These are phyloP conservation scores for Penicillium bialowiezense DNA, from an alignment of 495 filamentous ascomycete genomes.

Conservation along the genomic window DNA sequence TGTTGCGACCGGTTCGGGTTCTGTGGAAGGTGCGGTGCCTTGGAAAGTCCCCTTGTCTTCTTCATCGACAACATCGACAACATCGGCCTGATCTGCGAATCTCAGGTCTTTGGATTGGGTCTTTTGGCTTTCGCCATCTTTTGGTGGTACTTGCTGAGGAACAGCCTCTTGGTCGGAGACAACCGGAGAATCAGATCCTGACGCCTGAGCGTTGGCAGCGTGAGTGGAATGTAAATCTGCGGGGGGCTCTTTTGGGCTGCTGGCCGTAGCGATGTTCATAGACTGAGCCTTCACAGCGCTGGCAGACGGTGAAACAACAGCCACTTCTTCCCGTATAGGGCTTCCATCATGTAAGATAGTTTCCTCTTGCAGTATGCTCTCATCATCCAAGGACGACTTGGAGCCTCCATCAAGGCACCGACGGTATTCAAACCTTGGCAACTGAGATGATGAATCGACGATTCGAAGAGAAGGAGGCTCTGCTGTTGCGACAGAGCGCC, in stretches of 20 bases:
- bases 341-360: slow-evolving; percentile 1
- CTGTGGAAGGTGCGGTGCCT: background rate
- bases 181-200: background rate
- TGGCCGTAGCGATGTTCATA: background rate
- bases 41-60: background rate
- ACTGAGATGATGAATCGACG: slow-evolving; percentile 40
- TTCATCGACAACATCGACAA: background rate
- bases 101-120: slow-evolving; percentile 17
- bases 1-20: background rate
- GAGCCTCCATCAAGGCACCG: slow-evolving; percentile 15
- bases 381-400: slow-evolving; percentile 3
- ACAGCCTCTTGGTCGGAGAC: background rate
- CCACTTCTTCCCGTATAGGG: background rate
- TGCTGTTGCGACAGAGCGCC: background rate
- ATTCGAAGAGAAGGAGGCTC: slow-evolving; percentile 31
- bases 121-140: background rate
- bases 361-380: slow-evolving; percentile 6
- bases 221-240: background rate
- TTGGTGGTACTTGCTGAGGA: background rate
- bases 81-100: slow-evolving; percentile 12
- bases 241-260: background rate
- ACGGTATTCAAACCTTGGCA: slow-evolving; percentile 48
- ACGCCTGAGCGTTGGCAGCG: background rate
- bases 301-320: background rate
- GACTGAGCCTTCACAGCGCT: background rate